A percentile compares a stretch with the other conserved stretches of the same genome.
Conservation (phyloP, 768 basidiomycete species). For the Suillus decipiens region DNA sequence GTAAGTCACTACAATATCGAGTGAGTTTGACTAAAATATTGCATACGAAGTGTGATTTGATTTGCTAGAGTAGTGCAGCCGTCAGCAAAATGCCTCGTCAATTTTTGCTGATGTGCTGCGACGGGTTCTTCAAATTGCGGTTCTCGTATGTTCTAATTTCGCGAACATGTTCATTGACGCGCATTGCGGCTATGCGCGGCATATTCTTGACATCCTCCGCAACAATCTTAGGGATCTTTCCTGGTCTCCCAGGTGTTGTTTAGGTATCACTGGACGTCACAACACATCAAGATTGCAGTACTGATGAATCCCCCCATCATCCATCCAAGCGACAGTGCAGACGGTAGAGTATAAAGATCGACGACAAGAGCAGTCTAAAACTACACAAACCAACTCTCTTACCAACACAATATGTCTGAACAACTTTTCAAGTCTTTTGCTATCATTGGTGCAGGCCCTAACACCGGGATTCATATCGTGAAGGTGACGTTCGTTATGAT, state of each 20-base stretch:
- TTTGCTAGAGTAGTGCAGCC: not conserved
- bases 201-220: not conserved
- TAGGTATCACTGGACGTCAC: not conserved
- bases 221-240: not conserved
- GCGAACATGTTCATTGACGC: not conserved
- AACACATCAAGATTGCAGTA: not conserved
- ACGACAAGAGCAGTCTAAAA: not conserved
- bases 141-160: not conserved
- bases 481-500: conserved; percentile 3
- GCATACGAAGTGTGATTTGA: not conserved
- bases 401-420: conserved; percentile 9
- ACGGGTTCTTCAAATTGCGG: not conserved
- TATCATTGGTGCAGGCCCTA: conserved; percentile 11
- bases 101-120: not conserved
- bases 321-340: not conserved
- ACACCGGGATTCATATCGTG: conserved; percentile 11
- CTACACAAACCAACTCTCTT: conserved; percentile 30
- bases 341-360: not conserved
- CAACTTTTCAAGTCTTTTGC: conserved; percentile 15
- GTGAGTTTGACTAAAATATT: not conserved
- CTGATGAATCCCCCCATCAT: not conserved
- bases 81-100: not conserved
- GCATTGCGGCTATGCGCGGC: not conserved
- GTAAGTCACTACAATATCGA: not conserved
- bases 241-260: not conserved